Evolutionary conservation across 2,329 filamentous ascomycete genomes (phyloP), one percentile per base, ranked within the genome.

Genomic region (Xylariaceae sp.): DNA sequence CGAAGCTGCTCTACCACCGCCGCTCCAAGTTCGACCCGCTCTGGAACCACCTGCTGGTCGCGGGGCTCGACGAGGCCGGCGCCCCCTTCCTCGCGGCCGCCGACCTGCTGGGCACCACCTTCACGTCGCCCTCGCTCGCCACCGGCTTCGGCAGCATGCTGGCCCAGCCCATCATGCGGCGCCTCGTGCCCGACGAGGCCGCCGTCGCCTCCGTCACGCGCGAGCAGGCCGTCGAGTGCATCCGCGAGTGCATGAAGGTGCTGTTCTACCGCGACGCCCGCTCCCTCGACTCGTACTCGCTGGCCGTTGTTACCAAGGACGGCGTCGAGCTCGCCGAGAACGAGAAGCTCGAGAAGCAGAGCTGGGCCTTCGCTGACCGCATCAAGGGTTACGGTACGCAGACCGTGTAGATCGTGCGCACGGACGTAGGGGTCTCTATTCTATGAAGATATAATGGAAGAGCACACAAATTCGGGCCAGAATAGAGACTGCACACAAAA

Each of bases 241-340:
- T 99, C 70, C 89, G 89, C 79, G 89, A 96, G 77, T 96, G 92
- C 75, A 92, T 99, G 90, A 97, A 97, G 83, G 93, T 97, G 47
- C 81, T 99, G 57, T 99, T 90, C 80, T 99, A 99, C 81, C 85
- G 94, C 67, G 94, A 99, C 76, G 94, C 94, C 37, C 86, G 94
- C 73, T 95, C 90, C 77, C 77, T 94, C 76, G 92, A 97, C 75
- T 82, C 83, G 64, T 99, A 97, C 79, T 94, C 90, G 61, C 87
- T 97, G 71, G 93, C 93, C 16, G 82, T 97, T 49, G 82, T 99
- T 51, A 94, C 90, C 50, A 89, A 91, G 76, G 90, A 91, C 42
- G 91, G 89, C n/a, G 86, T 97, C 54, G 88, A 95, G 50, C 72
- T 97, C 63, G 87, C 87, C 73, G 85, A 95, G 75, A 78, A 89